Evolutionary conservation across 352 stramenopile genomes (phyloP).

Genomic region (Pythium sukuiense): DNA sequence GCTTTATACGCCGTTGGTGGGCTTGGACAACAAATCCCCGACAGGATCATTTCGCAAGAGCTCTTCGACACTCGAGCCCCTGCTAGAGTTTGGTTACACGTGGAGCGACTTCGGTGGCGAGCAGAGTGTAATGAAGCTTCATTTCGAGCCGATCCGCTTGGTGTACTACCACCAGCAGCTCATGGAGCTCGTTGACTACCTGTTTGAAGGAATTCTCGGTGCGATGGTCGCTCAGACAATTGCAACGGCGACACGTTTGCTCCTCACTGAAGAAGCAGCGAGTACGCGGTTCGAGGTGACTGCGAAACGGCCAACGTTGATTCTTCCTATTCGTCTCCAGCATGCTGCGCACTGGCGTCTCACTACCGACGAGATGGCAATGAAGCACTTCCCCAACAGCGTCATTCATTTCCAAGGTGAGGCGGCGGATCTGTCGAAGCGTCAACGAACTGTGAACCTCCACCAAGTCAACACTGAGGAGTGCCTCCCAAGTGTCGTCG

Average conservation of each 20-base stretch:
- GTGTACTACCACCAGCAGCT: constrained; percentile 89
- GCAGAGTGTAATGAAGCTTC: constrained; percentile 48
- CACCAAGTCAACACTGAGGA: not conserved
- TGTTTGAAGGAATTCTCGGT: constrained; percentile 80
- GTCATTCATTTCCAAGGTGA: constrained; percentile 43
- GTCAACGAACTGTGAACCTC: constrained; percentile 10
- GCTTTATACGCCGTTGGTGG: constrained; percentile 66
- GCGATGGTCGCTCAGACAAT: constrained; percentile 71
- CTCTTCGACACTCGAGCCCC: constrained; percentile 5
- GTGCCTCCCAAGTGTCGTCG: not conserved
- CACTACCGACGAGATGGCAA: constrained; percentile 48
- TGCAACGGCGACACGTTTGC: constrained; percentile 65
- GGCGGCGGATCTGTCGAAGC: constrained; percentile 22
- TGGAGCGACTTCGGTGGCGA: constrained; percentile 23
- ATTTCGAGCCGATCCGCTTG: constrained; percentile 65
- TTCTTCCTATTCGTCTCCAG: constrained; percentile 60
- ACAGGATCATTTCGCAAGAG: constrained; percentile 17
- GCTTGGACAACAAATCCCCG: constrained; percentile 44
- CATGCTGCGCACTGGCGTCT: constrained; percentile 60
- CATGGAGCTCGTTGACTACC: constrained; percentile 77
- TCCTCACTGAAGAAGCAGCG: constrained; percentile 64
- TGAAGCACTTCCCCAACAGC: constrained; percentile 69
- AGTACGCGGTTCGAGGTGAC: constrained; percentile 53
- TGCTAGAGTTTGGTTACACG: constrained; percentile 41
- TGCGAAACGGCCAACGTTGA: constrained; percentile 58